Evolutionary conservation across 2,329 filamentous ascomycete species (phyloP).

Genomic region (Thelonectria blattea): DNA sequence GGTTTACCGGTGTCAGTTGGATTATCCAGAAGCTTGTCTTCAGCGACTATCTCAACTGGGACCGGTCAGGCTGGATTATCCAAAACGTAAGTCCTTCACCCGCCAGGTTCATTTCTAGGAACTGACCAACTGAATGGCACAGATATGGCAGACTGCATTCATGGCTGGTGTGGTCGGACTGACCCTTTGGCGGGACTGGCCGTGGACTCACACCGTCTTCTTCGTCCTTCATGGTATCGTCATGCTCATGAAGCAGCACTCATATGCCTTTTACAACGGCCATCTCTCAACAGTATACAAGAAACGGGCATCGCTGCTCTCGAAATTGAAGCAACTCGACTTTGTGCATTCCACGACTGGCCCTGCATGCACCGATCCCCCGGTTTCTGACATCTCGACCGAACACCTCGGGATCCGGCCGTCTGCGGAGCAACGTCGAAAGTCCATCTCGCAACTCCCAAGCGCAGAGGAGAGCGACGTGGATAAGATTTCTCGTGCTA

Average conservation of each 20-base stretch:
- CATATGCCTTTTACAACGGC: constrained; percentile 80
- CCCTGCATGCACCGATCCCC: constrained; percentile 51
- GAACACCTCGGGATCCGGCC: constrained; percentile 51
- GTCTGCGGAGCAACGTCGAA: constrained; percentile 51
- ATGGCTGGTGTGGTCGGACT: constrained; percentile 67
- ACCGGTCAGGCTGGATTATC: constrained; percentile 72
- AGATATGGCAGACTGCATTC: constrained; percentile 73
- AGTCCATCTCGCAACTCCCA: constrained; percentile 44
- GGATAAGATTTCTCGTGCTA: constrained; percentile 64
- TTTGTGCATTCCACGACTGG: constrained; percentile 53
- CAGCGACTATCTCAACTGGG: constrained; percentile 70
- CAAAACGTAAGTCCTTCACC: constrained; percentile 61
- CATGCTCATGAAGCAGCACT: constrained; percentile 86
- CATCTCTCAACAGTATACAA: constrained; percentile 68
- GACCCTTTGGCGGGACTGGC: constrained; percentile 76
- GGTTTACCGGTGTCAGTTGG: constrained; percentile 68
- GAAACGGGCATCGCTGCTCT: constrained; percentile 51
- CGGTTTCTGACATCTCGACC: constrained; percentile 50
- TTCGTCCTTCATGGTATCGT: constrained; percentile 76
- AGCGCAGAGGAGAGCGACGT: constrained; percentile 57
- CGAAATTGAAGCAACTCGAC: constrained; percentile 63
- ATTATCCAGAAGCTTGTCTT: constrained; percentile 67
- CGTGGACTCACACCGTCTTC: constrained; percentile 83
- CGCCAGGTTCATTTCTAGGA: not conserved
- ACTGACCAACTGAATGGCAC: not conserved